Conservation (phyloP, 2,329 filamentous ascomycete species). For the Calonectria leucothoes region DNA sequence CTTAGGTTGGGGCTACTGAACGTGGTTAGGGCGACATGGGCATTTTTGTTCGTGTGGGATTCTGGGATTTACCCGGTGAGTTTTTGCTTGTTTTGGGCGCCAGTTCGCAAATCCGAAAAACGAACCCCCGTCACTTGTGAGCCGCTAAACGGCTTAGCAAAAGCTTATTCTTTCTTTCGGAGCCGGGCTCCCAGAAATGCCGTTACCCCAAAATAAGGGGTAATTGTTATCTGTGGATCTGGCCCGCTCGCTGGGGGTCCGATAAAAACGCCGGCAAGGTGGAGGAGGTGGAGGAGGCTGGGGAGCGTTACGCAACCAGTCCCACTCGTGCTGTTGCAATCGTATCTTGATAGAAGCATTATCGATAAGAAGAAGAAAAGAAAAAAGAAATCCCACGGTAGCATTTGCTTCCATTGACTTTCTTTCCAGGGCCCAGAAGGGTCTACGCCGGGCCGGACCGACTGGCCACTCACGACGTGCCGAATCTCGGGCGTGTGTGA, state of each 20-base stretch:
- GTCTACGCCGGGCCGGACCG: neutral
- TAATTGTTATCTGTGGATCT: neutral
- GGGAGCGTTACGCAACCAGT: neutral
- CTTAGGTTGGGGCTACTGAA: neutral
- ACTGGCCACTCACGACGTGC: neutral
- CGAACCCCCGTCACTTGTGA: neutral
- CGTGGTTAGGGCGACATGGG: neutral
- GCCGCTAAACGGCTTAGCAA: neutral
- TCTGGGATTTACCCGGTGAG: neutral
- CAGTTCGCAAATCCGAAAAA: neutral
- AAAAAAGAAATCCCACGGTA: too few species aligned
- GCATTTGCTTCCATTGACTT: neutral
- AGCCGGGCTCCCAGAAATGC: neutral
- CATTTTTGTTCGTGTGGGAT: neutral
- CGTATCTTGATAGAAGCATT: neutral
- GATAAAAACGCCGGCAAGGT: neutral
- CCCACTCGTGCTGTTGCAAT: neutral
- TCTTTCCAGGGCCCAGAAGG: neutral
- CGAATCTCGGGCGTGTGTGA: neutral
- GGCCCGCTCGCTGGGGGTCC: neutral
- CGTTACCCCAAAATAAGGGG: conserved; percentile 7
- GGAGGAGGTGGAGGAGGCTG: too few species aligned
- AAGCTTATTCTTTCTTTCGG: neutral
- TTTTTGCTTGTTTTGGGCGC: neutral
- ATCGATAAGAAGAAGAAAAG: neutral